Evolutionary conservation across 768 basidiomycete genomes (phyloP).

Genomic region (Trametes cubensis): DNA sequence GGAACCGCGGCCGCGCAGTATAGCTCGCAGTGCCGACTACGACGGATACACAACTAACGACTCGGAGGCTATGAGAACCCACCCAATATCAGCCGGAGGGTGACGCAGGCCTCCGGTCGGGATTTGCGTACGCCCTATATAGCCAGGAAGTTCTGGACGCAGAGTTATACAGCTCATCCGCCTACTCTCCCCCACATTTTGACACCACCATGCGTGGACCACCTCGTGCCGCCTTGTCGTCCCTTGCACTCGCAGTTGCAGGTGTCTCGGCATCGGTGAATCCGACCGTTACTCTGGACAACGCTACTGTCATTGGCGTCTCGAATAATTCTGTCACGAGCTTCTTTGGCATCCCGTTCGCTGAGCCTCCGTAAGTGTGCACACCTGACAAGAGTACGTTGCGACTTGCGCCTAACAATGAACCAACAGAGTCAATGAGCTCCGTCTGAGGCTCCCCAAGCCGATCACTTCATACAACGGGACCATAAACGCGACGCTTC

Average conservation of each 20-base stretch:
- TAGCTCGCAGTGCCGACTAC: no score
- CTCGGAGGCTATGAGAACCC: no score
- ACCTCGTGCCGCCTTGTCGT: background rate
- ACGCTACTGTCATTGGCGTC: conserved; percentile 1
- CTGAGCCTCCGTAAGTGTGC: conserved; percentile 12
- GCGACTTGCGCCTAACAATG: conserved; percentile 21
- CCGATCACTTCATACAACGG: conserved; percentile 34
- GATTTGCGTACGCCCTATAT: no score
- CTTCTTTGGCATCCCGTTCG: conserved; percentile 15
- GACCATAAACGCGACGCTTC: conserved; percentile 36
- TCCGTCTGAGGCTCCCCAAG: conserved; percentile 25
- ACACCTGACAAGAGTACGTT: background rate
- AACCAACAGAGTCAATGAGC: conserved; percentile 17
- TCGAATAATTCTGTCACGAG: background rate
- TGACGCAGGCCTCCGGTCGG: no score
- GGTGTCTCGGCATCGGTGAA: background rate
- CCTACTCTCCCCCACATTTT: no score
- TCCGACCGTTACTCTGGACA: conserved; percentile 1
- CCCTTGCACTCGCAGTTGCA: background rate
- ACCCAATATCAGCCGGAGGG: no score
- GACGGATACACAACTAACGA: no score
- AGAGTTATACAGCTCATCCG: no score
- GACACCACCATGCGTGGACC: no score
- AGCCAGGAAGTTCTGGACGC: no score
- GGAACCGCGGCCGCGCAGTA: background rate